Evolutionary conservation across 2,329 filamentous ascomycete genomes (phyloP).

Genomic region (Xylaria sp.): DNA sequence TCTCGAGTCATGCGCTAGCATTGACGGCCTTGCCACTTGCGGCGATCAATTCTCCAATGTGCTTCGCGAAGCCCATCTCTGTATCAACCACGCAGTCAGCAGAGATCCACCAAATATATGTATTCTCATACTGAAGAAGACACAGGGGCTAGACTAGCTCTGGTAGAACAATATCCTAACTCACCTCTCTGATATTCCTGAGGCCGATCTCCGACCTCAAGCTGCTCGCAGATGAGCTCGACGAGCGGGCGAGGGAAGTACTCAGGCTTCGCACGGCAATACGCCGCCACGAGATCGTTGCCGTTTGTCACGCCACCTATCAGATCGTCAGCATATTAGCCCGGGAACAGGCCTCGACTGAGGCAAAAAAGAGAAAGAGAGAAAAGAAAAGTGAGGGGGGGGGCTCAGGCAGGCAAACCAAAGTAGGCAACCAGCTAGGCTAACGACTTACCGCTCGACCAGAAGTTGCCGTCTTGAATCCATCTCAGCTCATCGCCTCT

Average conservation of each 20-base stretch:
- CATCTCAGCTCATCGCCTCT: constrained; percentile 61
- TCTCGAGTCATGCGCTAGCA: constrained; percentile 17
- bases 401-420: background rate
- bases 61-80: constrained; percentile 28
- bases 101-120: background rate
- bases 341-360: too few relatives aligned
- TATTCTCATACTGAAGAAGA: background rate
- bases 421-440: background rate
- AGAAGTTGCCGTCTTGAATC: constrained; percentile 64
- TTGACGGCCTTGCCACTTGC: constrained; percentile 8
- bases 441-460: constrained; percentile 61
- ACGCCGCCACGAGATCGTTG: constrained; percentile 66
- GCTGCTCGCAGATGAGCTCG: constrained; percentile 57
- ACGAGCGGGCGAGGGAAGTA: constrained; percentile 57
- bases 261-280: constrained; percentile 56
- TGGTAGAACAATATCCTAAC: background rate
- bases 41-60: constrained; percentile 22
- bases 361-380: too few relatives aligned
- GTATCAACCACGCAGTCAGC: constrained; percentile 5
- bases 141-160: background rate
- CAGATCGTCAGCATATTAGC: constrained; percentile 13
- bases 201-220: constrained; percentile 61
- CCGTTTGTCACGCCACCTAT: constrained; percentile 66
- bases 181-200: constrained; percentile 57
- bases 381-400: background rate